Evolutionary conservation across 257 asterid species (phyloP).

Genomic region (Solanum virginianum): DNA sequence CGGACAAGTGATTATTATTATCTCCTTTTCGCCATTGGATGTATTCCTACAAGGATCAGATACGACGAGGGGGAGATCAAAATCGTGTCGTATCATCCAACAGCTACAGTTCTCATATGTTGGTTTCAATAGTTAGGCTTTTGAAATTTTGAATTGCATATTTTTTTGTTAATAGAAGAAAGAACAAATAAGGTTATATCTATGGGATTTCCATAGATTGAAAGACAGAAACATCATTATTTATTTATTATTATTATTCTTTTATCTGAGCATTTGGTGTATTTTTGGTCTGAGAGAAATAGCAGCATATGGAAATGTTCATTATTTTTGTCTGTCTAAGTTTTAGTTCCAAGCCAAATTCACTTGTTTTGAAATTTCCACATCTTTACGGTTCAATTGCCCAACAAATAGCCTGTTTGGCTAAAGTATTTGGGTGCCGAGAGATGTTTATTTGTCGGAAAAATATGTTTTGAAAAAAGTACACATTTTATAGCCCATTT

Average conservation of each 20-base stretch:
- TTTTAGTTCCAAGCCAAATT: not conserved
- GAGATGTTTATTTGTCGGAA: rapidly evolving
- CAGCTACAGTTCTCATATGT: not conserved
- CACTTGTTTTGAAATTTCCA: not conserved
- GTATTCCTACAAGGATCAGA: not conserved
- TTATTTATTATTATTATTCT: not conserved
- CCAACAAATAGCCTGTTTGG: not conserved
- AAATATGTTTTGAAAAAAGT: too few species aligned
- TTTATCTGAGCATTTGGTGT: not conserved
- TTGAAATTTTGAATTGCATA: not conserved
- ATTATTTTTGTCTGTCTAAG: not conserved
- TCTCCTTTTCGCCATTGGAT: not conserved
- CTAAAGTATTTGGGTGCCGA: not conserved
- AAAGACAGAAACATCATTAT: not conserved
- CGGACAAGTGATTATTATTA: not conserved
- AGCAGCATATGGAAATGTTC: not conserved
- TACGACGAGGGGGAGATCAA: not conserved
- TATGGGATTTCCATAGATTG: not conserved
- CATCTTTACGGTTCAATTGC: not conserved
- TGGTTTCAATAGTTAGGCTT: not conserved
- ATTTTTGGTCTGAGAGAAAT: not conserved
- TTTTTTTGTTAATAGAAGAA: not conserved
- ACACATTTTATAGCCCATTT: not conserved
- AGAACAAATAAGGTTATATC: not conserved
- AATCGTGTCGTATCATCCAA: not conserved